A percentile compares a stretch with the other conserved stretches of the same genome.
phyloP scores from a whole-genome alignment of 148 eudicot species.

The Chenopodium berlandieri region DNA sequence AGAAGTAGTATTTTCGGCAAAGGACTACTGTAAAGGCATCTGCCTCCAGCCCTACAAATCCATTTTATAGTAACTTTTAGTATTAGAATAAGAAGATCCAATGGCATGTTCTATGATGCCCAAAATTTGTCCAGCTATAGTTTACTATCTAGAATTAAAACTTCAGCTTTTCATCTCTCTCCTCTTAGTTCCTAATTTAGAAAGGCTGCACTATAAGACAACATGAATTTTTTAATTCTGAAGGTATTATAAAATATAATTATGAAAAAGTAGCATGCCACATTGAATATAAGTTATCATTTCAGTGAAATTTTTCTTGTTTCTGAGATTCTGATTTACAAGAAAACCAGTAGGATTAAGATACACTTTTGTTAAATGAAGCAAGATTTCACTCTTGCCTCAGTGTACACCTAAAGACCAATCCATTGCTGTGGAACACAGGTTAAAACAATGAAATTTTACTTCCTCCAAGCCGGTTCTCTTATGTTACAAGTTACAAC shows the following conservation, averaged over 20 bases:
- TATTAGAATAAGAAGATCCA: background rate
- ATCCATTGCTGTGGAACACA: background rate
- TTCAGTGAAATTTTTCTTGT: background rate
- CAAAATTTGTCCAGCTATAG: background rate
- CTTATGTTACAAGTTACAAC: no score
- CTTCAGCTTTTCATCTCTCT: background rate
- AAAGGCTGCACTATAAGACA: background rate
- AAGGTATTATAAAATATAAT: background rate
- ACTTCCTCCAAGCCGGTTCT: no score
- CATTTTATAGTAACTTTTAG: background rate
- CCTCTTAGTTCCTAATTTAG: background rate
- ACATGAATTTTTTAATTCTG: background rate
- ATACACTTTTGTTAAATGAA: background rate
- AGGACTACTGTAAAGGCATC: background rate
- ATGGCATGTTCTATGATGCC: background rate
- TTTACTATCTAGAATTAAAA: background rate
- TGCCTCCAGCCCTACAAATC: background rate
- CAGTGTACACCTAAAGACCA: background rate
- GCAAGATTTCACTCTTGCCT: background rate
- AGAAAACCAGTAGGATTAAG: background rate
- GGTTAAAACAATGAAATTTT: no score
- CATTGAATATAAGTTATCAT: no score
- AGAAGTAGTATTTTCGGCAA: background rate
- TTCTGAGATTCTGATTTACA: background rate
- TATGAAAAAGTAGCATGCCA: background rate